Base-by-base conservation (phyloP, 164 flowering plant genomes). In the Macadamia integrifolia region DNA sequence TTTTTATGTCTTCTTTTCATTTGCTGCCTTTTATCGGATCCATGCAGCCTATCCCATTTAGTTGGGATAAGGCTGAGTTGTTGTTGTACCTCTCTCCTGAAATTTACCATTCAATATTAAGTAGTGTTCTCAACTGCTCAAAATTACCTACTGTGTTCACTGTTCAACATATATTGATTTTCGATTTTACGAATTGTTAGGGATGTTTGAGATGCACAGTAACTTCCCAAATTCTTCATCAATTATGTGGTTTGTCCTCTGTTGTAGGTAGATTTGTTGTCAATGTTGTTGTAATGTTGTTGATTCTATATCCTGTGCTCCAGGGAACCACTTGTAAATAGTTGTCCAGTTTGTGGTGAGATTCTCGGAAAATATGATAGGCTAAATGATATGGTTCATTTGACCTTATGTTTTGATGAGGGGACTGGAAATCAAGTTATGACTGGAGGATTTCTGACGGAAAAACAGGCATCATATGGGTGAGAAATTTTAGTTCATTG, bases 391-490 rank as follows among this genome's bases (percentile, higher is more conserved):
- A 79, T 92, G 85, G 78, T 92, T 72, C 98, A 90, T 71, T 67
- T 92, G 84, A 88, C 87, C 64, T 80, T 92, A n/a, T 92, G 98
- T 72, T 92, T 92, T 50, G 93, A 92, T 69, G 96, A 92, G 79
- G 98, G 98, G 66, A 92, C 93, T 72, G 98, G 98, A 71, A 84
- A 87, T 71, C 93, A 90, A 78, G 77, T 84, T 65, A 90, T 92
- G 98, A 87, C 92, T 57, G 98, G 98, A 61, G 96, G 95, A 64
- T 89, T 90, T 71, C 73, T 92, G 74, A 92, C 98, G 61, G 98
- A 92, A 71, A 90, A 82, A 74, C 90, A 94, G 81, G 97, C 97
- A 69, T 81, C 98, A 28, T 87, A 86, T 75, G 98, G 97, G 98
- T 94, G 72, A 79, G 85, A 65, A 69, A 31, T 66, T 59, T 23